Evolutionary conservation across 805 yeast genomes (phyloP), one percentile per base, ranked within the genome.

Genomic region (Starmerella khaoyaiensis): DNA sequence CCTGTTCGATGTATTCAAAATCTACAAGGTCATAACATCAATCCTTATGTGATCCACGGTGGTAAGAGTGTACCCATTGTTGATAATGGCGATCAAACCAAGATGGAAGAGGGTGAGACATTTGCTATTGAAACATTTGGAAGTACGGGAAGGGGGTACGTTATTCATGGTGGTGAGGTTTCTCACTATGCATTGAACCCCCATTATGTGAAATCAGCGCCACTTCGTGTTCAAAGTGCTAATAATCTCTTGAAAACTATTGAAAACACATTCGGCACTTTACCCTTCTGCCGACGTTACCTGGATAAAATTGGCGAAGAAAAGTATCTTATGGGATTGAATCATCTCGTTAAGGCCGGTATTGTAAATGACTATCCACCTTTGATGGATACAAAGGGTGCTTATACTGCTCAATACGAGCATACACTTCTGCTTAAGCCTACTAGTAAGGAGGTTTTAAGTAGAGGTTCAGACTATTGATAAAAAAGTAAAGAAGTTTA

Each of bases 41-140:
- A 72, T 19, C 86, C 77, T 39, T 86, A 67, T 60, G 67, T 65
- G 36, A 90, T 90, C 53, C 99, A 90, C 59, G 90, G 86, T 28
- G 96, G 95, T 46, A 90, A 90, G 59, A 76, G 93, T 19, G 97
- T 90, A 32, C 99, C 99, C 14, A 90, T 90, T 52, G 94, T 90
- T 24, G 79, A 86, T 52, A 81, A 81, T 52, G 87, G 84, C 6
- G 98, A 90, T 57, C 71, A 71, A 59, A 90, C 97, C 9, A 87
- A 87, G 68, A 87, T 90, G 95, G 99, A 90, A 59, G 99, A 90
- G 64, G 95, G 95, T 46, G 98, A 90, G 60, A 77, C 83, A 2
- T 87, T 82, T 66, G 99, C 99, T 43, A 87, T 90, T 54, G 99
- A 90, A 63, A 90, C 99, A 3, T 90, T 90, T 55, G 98, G 98